These are phyloP conservation scores for Pleurotus giganteus DNA, from an alignment of 768 basidiomycete species.

Conservation along the genomic window DNA sequence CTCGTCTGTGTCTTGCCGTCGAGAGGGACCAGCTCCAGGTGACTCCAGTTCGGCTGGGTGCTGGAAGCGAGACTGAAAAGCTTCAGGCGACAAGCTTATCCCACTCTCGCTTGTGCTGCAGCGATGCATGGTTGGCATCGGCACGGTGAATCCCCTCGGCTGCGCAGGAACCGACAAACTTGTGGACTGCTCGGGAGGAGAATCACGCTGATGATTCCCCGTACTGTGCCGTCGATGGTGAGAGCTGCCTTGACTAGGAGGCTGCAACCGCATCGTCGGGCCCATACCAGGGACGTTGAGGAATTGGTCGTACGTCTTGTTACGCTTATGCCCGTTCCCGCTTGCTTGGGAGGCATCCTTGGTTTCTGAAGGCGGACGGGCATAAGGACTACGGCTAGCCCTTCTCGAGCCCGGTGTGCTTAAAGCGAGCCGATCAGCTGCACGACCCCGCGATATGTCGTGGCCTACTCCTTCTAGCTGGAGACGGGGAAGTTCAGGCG, in stretches of 20 bases:
- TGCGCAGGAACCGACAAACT: neutral
- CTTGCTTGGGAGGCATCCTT: neutral
- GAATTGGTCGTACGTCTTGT: slow-evolving; percentile 9
- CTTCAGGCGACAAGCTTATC: neutral
- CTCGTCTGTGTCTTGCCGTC: neutral
- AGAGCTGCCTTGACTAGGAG: neutral
- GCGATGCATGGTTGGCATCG: neutral
- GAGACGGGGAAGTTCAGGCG: slow-evolving; percentile 4
- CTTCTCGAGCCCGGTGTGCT: slow-evolving; percentile 5
- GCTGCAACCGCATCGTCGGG: neutral
- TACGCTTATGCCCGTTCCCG: slow-evolving; percentile 5
- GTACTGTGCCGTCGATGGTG: slow-evolving; percentile 5
- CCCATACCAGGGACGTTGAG: neutral
- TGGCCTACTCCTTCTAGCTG: neutral
- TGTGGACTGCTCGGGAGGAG: neutral
- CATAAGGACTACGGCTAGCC: slow-evolving; percentile 4
- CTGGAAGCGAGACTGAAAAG: neutral
- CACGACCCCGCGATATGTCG: slow-evolving; percentile 1
- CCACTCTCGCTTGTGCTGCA: slow-evolving; percentile 3
- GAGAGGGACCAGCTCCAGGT: neutral
- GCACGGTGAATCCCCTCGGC: neutral
- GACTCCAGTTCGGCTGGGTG: neutral
- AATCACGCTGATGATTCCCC: slow-evolving; percentile 2
- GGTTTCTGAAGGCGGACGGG: neutral
- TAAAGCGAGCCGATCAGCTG: neutral